Percentiles rank a stretch among this genome's conserved stretches.
Evolutionary conservation across 2,329 filamentous ascomycete species (phyloP).

Genomic region (Truncatella angustata): DNA sequence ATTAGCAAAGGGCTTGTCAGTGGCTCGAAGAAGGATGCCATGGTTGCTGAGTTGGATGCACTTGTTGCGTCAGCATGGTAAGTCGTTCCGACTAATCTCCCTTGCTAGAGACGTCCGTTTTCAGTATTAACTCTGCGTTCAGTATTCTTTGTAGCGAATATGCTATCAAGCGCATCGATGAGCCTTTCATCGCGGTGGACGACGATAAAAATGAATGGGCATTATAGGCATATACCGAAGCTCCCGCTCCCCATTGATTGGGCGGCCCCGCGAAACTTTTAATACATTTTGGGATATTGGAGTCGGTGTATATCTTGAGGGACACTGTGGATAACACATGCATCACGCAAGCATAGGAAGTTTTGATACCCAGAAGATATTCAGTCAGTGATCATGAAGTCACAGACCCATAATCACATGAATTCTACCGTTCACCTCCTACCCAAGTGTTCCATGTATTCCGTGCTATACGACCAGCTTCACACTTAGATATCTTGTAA

Average conservation of each 20-base stretch:
- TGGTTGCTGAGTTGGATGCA: slow-evolving; percentile 87
- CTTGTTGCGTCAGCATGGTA: slow-evolving; percentile 88
- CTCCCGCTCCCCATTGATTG: too few species aligned
- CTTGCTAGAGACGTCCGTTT: slow-evolving; percentile 6
- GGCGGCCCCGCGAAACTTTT: background rate
- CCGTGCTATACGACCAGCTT: too few species aligned
- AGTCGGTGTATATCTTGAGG: background rate
- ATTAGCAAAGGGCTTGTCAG: slow-evolving; percentile 73
- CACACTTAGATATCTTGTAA: too few species aligned
- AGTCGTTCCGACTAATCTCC: slow-evolving; percentile 24
- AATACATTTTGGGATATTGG: background rate
- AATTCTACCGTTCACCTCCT: too few species aligned
- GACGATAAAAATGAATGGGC: slow-evolving; percentile 84
- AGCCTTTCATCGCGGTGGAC: slow-evolving; percentile 76
- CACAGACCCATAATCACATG: too few species aligned
- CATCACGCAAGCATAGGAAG: background rate
- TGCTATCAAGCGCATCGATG: slow-evolving; percentile 90
- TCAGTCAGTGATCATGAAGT: background rate
- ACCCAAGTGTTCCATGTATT: too few species aligned
- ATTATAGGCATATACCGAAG: slow-evolving; percentile 44
- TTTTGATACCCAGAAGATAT: background rate
- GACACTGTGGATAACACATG: background rate
- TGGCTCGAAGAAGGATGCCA: slow-evolving; percentile 72
- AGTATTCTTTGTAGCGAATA: slow-evolving; percentile 94
- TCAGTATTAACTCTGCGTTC: slow-evolving; percentile 19